phyloP scores from a whole-genome alignment of 2,329 filamentous ascomycete genomes.

The Alternaria panax region DNA sequence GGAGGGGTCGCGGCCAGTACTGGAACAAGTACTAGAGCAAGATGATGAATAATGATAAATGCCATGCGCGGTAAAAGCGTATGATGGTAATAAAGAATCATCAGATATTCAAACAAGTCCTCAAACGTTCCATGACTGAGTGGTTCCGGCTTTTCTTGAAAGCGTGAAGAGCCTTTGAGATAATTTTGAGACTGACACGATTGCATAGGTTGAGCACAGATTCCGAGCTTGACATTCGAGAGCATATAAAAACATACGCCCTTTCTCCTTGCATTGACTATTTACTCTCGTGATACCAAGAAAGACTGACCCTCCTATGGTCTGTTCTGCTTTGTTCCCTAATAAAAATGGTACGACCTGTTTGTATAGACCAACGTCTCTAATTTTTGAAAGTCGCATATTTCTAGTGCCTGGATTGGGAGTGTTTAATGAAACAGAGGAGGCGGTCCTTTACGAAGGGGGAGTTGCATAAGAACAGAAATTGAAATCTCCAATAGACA shows the following conservation, averaged over 20 bases:
- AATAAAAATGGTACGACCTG: too few species aligned
- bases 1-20: slow-evolving; percentile 39
- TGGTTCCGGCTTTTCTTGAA: neutral
- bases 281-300: neutral
- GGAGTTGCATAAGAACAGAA: too few species aligned
- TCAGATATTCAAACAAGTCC: neutral
- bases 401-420: too few species aligned
- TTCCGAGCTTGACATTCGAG: neutral
- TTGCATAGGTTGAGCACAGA: neutral
- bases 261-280: neutral
- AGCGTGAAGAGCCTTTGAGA: too few species aligned
- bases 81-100: neutral
- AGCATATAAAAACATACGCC: neutral
- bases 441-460: too few species aligned
- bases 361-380: too few species aligned
- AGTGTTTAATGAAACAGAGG: too few species aligned
- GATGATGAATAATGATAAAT: neutral
- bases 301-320: neutral
- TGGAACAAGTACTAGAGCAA: slow-evolving; percentile 20
- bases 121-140: neutral
- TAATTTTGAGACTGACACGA: neutral
- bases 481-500: too few species aligned
- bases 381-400: too few species aligned
- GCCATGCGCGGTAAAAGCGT: neutral
- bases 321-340: neutral